phyloP scores from a whole-genome alignment of 192 early-diverging fungal genomes.

The Coemansia sp. region DNA sequence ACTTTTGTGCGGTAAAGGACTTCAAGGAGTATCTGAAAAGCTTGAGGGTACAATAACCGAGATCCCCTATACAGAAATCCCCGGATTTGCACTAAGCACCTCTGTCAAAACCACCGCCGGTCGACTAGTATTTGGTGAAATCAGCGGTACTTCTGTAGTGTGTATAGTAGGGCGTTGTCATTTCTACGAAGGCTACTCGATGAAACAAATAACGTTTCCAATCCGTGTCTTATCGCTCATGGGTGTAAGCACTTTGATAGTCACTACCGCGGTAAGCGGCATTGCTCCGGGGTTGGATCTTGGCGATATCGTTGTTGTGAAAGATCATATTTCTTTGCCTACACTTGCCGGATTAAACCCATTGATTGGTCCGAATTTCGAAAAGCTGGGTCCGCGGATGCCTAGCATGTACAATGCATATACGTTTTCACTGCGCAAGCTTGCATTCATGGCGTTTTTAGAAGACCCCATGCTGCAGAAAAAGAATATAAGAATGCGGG shows the following conservation, averaged over 20 bases:
- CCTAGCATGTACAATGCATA: slow-evolving; percentile 86
- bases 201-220: slow-evolving; percentile 79
- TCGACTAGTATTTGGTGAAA: slow-evolving; percentile 76
- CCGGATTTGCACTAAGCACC: slow-evolving; percentile 79
- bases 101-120: slow-evolving; percentile 42
- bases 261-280: slow-evolving; percentile 87
- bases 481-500: slow-evolving; percentile 59
- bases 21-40: slow-evolving; percentile 77
- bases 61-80: slow-evolving; percentile 79
- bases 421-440: slow-evolving; percentile 71
- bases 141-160: slow-evolving; percentile 71
- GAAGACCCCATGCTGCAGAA: slow-evolving; percentile 31
- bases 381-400: slow-evolving; percentile 83
- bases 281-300: slow-evolving; percentile 74
- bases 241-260: slow-evolving; percentile 72
- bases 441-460: slow-evolving; percentile 59
- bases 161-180: slow-evolving; percentile 92
- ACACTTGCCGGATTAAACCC: slow-evolving; percentile 76
- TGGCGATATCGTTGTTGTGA: slow-evolving; percentile 83
- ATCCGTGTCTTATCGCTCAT: slow-evolving; percentile 84
- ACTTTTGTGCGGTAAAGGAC: slow-evolving; percentile 82
- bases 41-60: slow-evolving; percentile 63
- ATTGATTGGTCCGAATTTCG: slow-evolving; percentile 82
- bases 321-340: slow-evolving; percentile 79
- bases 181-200: slow-evolving; percentile 85